Percentiles rank a stretch among this genome's conserved stretches.
Evolutionary conservation across 179 eudicot species (phyloP).

Genomic region (Carnegiea gigantea): DNA sequence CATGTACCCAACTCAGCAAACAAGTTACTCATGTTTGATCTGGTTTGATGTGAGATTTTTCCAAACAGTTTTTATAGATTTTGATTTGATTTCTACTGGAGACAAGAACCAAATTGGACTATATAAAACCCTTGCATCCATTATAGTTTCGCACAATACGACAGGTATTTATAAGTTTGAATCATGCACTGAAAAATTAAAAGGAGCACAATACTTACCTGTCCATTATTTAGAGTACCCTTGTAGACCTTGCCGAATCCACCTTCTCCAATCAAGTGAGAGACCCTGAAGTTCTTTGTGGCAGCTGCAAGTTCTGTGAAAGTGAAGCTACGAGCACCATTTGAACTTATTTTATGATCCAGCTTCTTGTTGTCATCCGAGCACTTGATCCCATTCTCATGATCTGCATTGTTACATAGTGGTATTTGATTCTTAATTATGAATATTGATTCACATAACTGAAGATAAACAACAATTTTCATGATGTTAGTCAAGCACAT

Average conservation of each 20-base stretch:
- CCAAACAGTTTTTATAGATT: too few relatives aligned
- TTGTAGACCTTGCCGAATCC: slow-evolving; percentile 10
- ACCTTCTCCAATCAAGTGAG: slow-evolving; percentile 10
- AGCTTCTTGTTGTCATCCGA: neutral
- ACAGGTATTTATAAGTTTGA: too few relatives aligned
- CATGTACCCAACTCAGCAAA: too few relatives aligned
- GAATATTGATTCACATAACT: neutral
- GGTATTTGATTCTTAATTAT: neutral
- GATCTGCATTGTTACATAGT: neutral
- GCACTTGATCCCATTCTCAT: neutral
- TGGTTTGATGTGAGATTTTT: too few relatives aligned
- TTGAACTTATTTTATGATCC: neutral
- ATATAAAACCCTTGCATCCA: too few relatives aligned
- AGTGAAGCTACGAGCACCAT: slow-evolving; percentile 2
- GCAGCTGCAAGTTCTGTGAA: neutral
- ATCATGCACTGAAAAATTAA: neutral
- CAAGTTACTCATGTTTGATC: too few relatives aligned
- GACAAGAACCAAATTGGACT: too few relatives aligned
- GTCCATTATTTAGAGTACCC: neutral
- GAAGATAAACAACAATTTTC: neutral
- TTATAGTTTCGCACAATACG: too few relatives aligned
- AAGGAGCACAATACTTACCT: neutral
- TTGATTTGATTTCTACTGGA: too few relatives aligned
- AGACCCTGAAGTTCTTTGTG: neutral
- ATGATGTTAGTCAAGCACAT: neutral